Evolutionary conservation across 2,329 filamentous ascomycete genomes (phyloP).

Genomic region (Neurospora sp.): DNA sequence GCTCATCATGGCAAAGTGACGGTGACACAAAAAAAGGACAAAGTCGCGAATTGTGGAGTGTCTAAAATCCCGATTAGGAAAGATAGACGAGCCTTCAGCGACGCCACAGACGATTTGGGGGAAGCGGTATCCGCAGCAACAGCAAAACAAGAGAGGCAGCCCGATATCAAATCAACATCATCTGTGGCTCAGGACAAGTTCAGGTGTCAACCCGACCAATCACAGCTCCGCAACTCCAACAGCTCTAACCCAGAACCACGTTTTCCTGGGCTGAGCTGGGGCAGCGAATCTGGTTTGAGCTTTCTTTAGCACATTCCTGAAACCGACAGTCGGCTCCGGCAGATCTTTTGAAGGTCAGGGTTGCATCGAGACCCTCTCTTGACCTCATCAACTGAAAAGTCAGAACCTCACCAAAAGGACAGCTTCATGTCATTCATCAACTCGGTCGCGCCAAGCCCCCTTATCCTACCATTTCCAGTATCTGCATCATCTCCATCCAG

Average conservation of each 20-base stretch:
- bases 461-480: background rate
- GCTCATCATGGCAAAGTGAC: background rate
- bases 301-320: slow-evolving; percentile 1
- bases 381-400: background rate
- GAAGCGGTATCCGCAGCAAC: background rate
- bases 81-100: slow-evolving; percentile 20
- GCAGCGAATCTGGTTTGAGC: background rate
- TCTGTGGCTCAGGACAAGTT: slow-evolving; percentile 4
- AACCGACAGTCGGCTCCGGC: background rate
- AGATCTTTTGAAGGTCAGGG: background rate
- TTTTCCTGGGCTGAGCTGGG: slow-evolving; percentile 11
- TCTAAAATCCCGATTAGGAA: slow-evolving; percentile 10
- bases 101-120: slow-evolving; percentile 11
- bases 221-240: background rate
- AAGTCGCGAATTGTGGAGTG: background rate
- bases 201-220: background rate
- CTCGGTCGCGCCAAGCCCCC: background rate
- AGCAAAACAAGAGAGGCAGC: slow-evolving; percentile 12
- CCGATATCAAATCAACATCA: slow-evolving; percentile 8
- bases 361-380: background rate
- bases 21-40: background rate
- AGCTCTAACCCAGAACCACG: background rate
- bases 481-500: background rate
- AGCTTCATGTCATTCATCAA: background rate
- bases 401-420: background rate